Percentiles rank a stretch among this genome's conserved stretches.
These are phyloP conservation scores for Castanospermum australe DNA, from an alignment of 306 rosid genomes.

Conservation along the genomic window DNA sequence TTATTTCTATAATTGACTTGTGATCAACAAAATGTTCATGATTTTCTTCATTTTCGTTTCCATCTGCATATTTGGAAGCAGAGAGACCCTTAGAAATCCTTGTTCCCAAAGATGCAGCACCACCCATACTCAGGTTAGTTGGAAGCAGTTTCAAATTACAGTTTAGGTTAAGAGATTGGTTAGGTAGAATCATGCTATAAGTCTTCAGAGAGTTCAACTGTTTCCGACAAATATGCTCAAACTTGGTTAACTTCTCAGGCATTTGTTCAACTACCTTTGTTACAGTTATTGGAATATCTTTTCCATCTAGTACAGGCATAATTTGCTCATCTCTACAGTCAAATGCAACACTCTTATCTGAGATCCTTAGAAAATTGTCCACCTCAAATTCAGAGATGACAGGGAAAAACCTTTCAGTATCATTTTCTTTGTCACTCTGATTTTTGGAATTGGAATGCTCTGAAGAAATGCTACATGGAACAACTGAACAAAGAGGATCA, in stretches of 20 bases:
- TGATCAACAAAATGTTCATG: slow-evolving; percentile 30
- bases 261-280: slow-evolving; percentile 16
- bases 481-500: slow-evolving; percentile 90
- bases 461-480: slow-evolving; percentile 78
- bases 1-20: slow-evolving; percentile 28
- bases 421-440: slow-evolving; percentile 37
- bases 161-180: slow-evolving; percentile 34
- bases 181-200: slow-evolving; percentile 51
- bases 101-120: slow-evolving; percentile 38
- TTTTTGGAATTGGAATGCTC: slow-evolving; percentile 34
- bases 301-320: slow-evolving; percentile 23
- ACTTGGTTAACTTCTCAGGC: slow-evolving; percentile 24
- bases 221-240: slow-evolving; percentile 28
- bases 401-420: slow-evolving; percentile 29
- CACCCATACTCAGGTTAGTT: slow-evolving; percentile 30
- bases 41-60: slow-evolving; percentile 33
- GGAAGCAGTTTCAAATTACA: slow-evolving; percentile 34
- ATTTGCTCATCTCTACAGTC: slow-evolving; percentile 27
- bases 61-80: slow-evolving; percentile 22
- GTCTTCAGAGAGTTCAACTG: slow-evolving; percentile 52
- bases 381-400: slow-evolving; percentile 38
- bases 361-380: slow-evolving; percentile 32
- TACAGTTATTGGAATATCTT: slow-evolving; percentile 33
- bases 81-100: slow-evolving; percentile 34
- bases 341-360: slow-evolving; percentile 26